Base-by-base conservation (phyloP, 2,329 filamentous ascomycete species). In the Phyllosticta citribraziliensis region DNA sequence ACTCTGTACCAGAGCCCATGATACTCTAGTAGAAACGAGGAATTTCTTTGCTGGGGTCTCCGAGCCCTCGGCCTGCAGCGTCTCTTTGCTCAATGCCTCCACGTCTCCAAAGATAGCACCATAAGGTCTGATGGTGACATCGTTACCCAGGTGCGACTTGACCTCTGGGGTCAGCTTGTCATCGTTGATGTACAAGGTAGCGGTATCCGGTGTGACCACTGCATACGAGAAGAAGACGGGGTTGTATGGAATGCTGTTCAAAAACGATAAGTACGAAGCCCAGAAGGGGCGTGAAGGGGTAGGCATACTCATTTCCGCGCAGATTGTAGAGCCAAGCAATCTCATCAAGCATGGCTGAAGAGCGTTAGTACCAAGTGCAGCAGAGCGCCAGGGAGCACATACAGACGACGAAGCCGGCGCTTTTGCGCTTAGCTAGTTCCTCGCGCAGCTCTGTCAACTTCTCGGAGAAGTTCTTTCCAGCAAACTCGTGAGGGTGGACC, bases 291-390 rank as follows among this genome's bases (percentile, higher is more conserved):
- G 5, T 53, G 51, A 9, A 9, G 14, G 20, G 12, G 24, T 25
- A 14, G 25, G 51, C 80, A 65, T 75, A 83, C 81, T 97, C 94
- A 73, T 83, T 94, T 67, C 94, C 94, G 67, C 94, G 86, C 56
- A 99, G 78, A 75, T 99, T 99, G 79, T 97, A 97, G n/a, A 99
- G 81, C 94, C 94, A 99, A 11, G 94, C 94, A 68, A 97, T 85
- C 75, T 99, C 94, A 69, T 99, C 94, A 52, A 99, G 84, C 86
- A 95, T 92, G 5, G 92, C 78, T 79, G 58, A 27, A 52, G 47
- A 51, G 10, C 50, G 14, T 63, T 52, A 58, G 64, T 50, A 25
- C 10, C 50, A 25, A 30, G 56, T 50, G 54, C 57, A 11, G 12
- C 25, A 27, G 33, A 11, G n/a, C 8, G 10, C 20, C n/a, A 17